phyloP scores from a whole-genome alignment of 306 rosid species.

The Citrullus mucosospermus region DNA sequence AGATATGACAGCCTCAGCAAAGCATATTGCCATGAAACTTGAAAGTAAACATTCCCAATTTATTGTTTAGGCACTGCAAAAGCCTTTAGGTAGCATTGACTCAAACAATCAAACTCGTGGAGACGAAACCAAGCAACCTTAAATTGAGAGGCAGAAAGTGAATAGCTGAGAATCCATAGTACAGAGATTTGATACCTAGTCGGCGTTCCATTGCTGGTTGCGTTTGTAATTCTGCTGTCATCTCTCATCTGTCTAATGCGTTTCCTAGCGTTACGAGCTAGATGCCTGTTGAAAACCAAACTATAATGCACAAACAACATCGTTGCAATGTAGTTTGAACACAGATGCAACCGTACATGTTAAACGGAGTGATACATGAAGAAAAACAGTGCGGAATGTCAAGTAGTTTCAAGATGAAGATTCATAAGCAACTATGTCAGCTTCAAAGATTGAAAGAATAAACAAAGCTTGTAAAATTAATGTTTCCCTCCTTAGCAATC shows the following conservation, averaged over 20 bases:
- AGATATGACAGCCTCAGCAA: not conserved
- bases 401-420: not conserved
- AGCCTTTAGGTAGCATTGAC: not conserved
- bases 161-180: not conserved
- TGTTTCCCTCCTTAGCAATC: not conserved
- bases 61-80: not conserved
- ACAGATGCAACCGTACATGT: not conserved
- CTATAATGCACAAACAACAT: not conserved
- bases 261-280: not conserved
- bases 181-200: not conserved
- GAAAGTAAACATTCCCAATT: not conserved
- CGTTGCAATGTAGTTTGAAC: not conserved
- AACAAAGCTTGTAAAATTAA: not conserved
- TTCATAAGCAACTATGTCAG: not conserved
- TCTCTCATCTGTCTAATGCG: not conserved
- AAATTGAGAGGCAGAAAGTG: not conserved
- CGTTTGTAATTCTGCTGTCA: not conserved
- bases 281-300: not conserved
- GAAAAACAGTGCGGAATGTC: not conserved
- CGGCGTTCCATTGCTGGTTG: not conserved
- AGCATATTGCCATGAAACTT: not conserved
- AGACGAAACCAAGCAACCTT: not conserved
- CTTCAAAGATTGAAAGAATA: not conserved
- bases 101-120: not conserved
- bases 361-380: not conserved